These are phyloP conservation scores for Chytridium lagenaria DNA, from an alignment of 371 early-diverging fungal species.

Conservation along the genomic window DNA sequence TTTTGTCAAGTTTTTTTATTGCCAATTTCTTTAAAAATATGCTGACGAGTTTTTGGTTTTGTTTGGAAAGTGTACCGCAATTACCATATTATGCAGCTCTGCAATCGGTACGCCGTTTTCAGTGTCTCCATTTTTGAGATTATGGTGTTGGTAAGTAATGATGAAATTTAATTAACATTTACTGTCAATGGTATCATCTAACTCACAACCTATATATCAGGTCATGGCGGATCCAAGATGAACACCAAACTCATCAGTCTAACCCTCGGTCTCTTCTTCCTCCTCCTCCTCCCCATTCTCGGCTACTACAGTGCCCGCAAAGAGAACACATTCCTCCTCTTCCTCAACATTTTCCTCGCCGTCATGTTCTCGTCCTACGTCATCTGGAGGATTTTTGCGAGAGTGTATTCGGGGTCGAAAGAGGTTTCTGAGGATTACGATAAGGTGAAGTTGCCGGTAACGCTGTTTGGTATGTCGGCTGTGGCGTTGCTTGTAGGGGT, in stretches of 20 bases:
- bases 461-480: constrained; percentile 18
- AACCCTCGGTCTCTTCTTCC: constrained; percentile 16
- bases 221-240: not conserved
- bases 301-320: constrained; percentile 29
- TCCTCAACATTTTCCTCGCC: constrained; percentile 18
- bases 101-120: constrained; percentile 8
- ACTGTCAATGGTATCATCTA: not conserved
- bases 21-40: too few species aligned
- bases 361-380: constrained; percentile 18
- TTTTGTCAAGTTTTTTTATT: too few species aligned
- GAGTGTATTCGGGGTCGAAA: not conserved
- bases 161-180: not conserved
- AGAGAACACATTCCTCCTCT: constrained; percentile 5
- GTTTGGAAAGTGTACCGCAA: not conserved
- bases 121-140: not conserved
- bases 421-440: constrained; percentile 3
- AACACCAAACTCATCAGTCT: constrained; percentile 1
- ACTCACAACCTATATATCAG: not conserved
- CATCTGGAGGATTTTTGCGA: not conserved
- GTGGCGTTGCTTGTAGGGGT: constrained; percentile 18
- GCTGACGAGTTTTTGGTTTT: not conserved
- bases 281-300: not conserved
- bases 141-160: constrained; percentile 7
- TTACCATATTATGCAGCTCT: constrained; percentile 1
- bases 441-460: constrained; percentile 19